Evolutionary conservation across 1,139 yeast genomes (phyloP), one percentile per base, ranked within the genome.

Genomic region (Yamadazyma dushanensis): DNA sequence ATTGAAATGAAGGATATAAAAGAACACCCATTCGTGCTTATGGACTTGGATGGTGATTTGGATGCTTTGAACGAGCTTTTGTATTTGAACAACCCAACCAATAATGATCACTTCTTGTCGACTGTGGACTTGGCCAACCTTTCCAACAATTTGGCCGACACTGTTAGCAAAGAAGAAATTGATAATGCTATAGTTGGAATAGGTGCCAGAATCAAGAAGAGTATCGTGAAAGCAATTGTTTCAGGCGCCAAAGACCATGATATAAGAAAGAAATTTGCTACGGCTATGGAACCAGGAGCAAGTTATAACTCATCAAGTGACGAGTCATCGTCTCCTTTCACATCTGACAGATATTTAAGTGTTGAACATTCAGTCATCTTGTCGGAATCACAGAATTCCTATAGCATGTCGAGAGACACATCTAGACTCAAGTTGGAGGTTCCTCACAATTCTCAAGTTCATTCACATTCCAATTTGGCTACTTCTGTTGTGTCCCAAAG

Each of bases 161-260:
- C 25, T n/a, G 35, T 41, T 5, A 40, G 52, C 14, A 50, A 49
- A 22, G 43, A 45, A 7, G 58, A 53, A 10, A 44, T 52, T 31
- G 83, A 80, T 45, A 76, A 77, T 44, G 96, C 96, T 0, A 88
- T 88, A 2, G 75, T 81, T 26, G 96, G 96, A 8, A 70, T 86
- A 35, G 92, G 92, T 5, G 73, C 78, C 30, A 70, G 82, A 41
- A 72, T 88, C 29, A 77, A 71, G 44, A 74, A 76, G 41, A 77
- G 84, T 24, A 61, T 85, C 16, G 67, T 81, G 2, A 72, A 72
- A 37, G 87, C 88, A 0, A 56, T 65, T 19, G 54, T 50, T 11
- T 59, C 63, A 3, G 61, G 63, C 4, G 59, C 57, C 5, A 58
- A 51, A 35, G 67, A 62, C 34, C 36, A 47, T 10, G 68, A 61